Percentiles rank a stretch among this genome's conserved stretches.
phyloP scores from a whole-genome alignment of 495 filamentous ascomycete genomes.

The Ascodesmis nigricans region DNA sequence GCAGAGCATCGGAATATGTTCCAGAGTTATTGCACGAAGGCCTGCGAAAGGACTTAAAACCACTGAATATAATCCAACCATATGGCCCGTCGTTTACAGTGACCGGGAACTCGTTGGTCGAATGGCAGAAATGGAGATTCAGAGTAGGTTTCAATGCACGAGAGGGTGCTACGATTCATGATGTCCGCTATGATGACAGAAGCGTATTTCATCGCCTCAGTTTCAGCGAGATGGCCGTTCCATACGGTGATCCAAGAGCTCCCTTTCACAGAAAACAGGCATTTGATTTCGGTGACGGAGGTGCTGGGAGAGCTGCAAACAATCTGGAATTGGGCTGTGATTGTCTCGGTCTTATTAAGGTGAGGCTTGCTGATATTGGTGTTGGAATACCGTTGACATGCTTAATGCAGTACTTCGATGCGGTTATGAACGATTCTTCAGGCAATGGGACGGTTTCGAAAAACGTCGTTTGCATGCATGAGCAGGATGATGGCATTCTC shows the following conservation, averaged over 20 bases:
- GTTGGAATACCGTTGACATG: not conserved
- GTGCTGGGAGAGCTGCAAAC: conserved; percentile 43
- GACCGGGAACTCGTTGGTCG: conserved; percentile 30
- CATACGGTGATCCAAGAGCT: conserved; percentile 39
- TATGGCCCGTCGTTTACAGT: conserved; percentile 31
- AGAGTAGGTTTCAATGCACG: conserved; percentile 42
- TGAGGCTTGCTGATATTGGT: conserved; percentile 4
- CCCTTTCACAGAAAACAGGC: conserved; percentile 48
- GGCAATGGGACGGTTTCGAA: conserved; percentile 33
- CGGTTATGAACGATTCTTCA: conserved; percentile 32
- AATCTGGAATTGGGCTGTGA: conserved; percentile 46
- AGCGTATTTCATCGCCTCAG: conserved; percentile 47
- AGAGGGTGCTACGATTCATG: conserved; percentile 41
- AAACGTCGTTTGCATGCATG: conserved; percentile 43
- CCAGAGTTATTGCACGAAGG: conserved; percentile 30
- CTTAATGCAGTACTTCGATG: conserved; percentile 34
- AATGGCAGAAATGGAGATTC: conserved; percentile 50
- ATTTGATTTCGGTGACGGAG: conserved; percentile 48
- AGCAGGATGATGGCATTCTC: conserved; percentile 42
- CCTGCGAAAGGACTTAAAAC: conserved; percentile 30
- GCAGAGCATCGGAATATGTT: conserved; percentile 28
- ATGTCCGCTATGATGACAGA: conserved; percentile 45
- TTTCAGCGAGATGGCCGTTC: conserved; percentile 56
- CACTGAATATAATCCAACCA: conserved; percentile 30
- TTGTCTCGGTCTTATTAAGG: conserved; percentile 39